phyloP scores from a whole-genome alignment of 148 eudicot species.

The Rheum nobile region DNA sequence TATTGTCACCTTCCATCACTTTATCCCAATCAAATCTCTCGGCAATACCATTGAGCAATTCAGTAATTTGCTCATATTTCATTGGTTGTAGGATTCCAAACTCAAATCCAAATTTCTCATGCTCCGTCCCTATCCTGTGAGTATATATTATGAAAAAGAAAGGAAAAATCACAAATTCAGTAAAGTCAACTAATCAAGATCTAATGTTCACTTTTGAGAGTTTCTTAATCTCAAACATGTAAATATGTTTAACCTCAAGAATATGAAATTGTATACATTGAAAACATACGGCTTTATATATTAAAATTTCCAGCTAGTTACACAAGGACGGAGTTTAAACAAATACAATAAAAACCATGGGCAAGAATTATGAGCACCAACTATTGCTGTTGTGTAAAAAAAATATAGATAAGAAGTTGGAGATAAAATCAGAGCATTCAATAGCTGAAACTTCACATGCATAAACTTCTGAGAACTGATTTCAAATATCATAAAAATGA shows the following conservation, averaged over 20 bases:
- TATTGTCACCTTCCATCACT: slow-evolving; percentile 88
- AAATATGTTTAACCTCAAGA: not conserved
- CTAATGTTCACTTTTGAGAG: not conserved
- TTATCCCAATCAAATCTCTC: slow-evolving; percentile 99
- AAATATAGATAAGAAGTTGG: not conserved
- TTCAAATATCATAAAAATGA: not conserved
- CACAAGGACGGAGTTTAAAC: no score
- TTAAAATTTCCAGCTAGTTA: no score
- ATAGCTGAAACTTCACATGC: no score
- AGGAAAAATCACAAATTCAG: not conserved
- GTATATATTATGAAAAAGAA: not conserved
- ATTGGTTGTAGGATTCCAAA: slow-evolving; percentile 62
- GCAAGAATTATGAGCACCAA: not conserved
- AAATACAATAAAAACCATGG: not conserved
- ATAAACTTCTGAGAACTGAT: not conserved
- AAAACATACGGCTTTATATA: no score
- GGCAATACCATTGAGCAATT: slow-evolving; percentile 77
- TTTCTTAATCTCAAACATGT: not conserved
- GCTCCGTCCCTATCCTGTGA: slow-evolving; percentile 96
- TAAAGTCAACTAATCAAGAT: not conserved
- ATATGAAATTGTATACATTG: no score
- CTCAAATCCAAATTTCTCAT: slow-evolving; percentile 98
- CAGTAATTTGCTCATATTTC: slow-evolving; percentile 85
- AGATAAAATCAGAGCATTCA: no score
- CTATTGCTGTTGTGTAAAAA: not conserved